Base-by-base conservation (phyloP, 331 rosid genomes). In the Arachis monticola region DNA sequence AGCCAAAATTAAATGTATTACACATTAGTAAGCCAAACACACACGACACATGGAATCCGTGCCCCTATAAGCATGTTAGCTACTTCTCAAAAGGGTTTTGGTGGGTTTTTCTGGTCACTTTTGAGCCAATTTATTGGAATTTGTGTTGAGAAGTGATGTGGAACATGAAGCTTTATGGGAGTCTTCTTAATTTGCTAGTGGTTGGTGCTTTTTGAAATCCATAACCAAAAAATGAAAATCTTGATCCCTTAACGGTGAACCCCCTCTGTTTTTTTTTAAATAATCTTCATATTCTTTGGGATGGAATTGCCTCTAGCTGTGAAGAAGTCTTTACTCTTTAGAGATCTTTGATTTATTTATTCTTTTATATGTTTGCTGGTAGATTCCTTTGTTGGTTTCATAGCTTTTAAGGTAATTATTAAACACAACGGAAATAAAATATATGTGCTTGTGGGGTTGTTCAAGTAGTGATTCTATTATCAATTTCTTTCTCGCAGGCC, bases 401-500 rank as follows among this genome's bases (percentile, higher is more conserved):
- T 51, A 5, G 61, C n/a, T 51, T 53, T 30, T 52, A 50, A n/a
- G 44, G 14, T 38, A 73, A 35, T 67, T 52, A 52, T 77, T 17
- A 38, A 52, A 56, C 47, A 27, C 41, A 13, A 50, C 44, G 67
- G 52, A 47, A 50, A 50, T 60, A 50, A 65, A 68, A 22, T 67
- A 11, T 14, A 69, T 56, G 75, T 62, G 31, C 75, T 59, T 77
- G n/a, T n/a, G n/a, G n/a, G n/a, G n/a, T n/a, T n/a, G 50, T 40
- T 79, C 73, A 10, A 46, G 69, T 63, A 14, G n/a, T 57, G 61
- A 61, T 74, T 60, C 51, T 4, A 59, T 79, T 75, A 69, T 84
- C 63, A 47, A 64, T 67, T 64, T 68, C 32, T 46, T 35, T 69
- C 77, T 78, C 88, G 83, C 90, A 95, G 99, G 92, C 92, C 50